Conservation (phyloP, 202 grass and related monocot species). For the Setaria viridis region DNA sequence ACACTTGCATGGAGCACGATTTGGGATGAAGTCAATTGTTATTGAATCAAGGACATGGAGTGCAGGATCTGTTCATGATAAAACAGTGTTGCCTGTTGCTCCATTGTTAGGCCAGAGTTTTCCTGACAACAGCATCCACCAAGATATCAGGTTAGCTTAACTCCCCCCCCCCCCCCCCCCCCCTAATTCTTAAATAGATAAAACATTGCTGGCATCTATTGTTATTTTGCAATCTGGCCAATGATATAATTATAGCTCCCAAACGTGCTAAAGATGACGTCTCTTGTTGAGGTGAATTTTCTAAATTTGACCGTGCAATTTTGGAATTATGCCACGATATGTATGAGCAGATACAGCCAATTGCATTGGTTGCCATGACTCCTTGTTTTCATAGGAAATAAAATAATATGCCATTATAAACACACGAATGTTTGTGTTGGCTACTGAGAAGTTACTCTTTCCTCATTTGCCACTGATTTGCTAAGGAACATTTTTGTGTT, state of each 20-base stretch:
- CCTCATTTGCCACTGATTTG: slow-evolving; percentile 2
- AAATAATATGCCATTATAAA: not conserved
- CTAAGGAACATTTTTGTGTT: slow-evolving; percentile 8
- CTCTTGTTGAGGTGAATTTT: not conserved
- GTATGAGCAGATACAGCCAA: not conserved
- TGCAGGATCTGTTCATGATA: slow-evolving; percentile 46
- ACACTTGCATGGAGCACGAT: slow-evolving; percentile 66
- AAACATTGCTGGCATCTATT: slow-evolving; percentile 27
- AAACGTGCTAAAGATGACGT: slow-evolving; percentile 12
- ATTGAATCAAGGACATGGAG: slow-evolving; percentile 56
- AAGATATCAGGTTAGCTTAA: slow-evolving; percentile 62
- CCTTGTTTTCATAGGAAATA: slow-evolving; percentile 2
- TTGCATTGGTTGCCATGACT: not conserved
- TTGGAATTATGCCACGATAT: slow-evolving; percentile 22
- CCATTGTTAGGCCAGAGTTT: slow-evolving; percentile 40
- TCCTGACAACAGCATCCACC: slow-evolving; percentile 52
- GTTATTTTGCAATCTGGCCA: not conserved
- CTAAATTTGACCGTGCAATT: not conserved
- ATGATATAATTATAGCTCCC: slow-evolving; percentile 26
- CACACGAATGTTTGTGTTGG: not conserved
- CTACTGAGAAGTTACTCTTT: not conserved
- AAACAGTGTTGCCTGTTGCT: slow-evolving; percentile 47
- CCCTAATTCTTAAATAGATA: slow-evolving; percentile 21
- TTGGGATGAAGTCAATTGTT: slow-evolving; percentile 62
- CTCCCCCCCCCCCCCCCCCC: not conserved